Evolutionary conservation across 139 green algal genomes (phyloP), one percentile per base, ranked within the genome.

Genomic region (Edaphochlamys debaryana): DNA sequence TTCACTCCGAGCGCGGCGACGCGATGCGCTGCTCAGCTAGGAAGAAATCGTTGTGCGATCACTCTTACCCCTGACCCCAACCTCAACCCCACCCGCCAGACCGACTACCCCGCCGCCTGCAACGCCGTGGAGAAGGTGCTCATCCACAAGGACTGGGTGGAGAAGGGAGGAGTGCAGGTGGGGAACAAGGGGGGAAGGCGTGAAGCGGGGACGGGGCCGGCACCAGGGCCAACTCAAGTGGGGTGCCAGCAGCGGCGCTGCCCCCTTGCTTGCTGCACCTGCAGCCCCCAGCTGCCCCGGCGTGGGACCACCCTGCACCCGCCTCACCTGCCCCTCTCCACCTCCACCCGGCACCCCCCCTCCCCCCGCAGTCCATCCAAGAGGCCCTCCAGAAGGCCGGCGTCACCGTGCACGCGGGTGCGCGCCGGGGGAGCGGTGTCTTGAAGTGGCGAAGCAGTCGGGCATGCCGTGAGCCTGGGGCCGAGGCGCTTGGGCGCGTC

Each of bases 81-180:
- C n/a, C n/a, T n/a, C n/a, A n/a, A n/a, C n/a, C 54, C 54, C 54
- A 17, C 13, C 45, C 45, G 45, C 45, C 60, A 67, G 75, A 90
- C 93, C 2, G 97, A 99, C 92, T 99, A 99, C 88, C 95, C 97
- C 8, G 97, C 97, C 3, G 97, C 97, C 30, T 99, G 97, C 93
- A 99, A 99, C 79, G 97, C 97, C 32, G 93, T 98, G 69, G 97
- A 99, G 92, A 98, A 96, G 82, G 76, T 91, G 71, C 86, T 87
- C 22, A 45, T 87, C 50, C 86, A 87, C 67, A 62, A 54, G 45
- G 52, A 64, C 30, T 84, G 76, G 86, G 42, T 60, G 29, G 52
- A 63, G 40, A 90, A 87, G 76, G 84, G 84, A 25, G 84, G 75
- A 29, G 40, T 84, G 38, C 37, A 58, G 38, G 38, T 70, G 79